Evolutionary conservation across 805 yeast genomes (phyloP), one percentile per base, ranked within the genome.

Genomic region (Yarrowia deformans): DNA sequence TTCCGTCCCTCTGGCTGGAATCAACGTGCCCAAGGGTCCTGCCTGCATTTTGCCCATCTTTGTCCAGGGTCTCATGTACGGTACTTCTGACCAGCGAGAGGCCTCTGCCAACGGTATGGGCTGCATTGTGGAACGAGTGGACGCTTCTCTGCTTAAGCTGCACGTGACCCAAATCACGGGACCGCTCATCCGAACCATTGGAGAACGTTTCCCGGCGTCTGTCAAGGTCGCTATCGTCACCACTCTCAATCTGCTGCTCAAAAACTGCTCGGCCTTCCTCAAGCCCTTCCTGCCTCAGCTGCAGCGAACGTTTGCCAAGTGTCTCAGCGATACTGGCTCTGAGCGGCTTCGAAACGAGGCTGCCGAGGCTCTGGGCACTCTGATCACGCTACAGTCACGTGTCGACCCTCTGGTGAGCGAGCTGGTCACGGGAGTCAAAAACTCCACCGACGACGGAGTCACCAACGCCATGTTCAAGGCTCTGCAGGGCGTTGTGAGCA

Each of bases 211-310:
- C 73, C 85, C 89, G 18, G 85, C 97, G 71, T 97, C 93, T 73
- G 91, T 95, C 74, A 95, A 95, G 83, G 89, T 97, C 45, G 97
- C 97, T n/a, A 94, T 96, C 73, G 83, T 95, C 75, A 84, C 84
- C 71, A 97, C 98, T 0, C 84, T 96, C 78, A 90, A 90, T 76
- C 85, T 85, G 72, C 81, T 96, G 76, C 87, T 95, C 75, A 80
- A 81, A 32, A 90, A 92, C 81, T 90, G 94, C 73, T 97, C 99
- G 1, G 91, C 90, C 76, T 91, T 91, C 77, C 84, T 95, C 78
- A 87, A 94, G 75, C 99, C 99, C 16, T 95, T 95, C 78, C 87
- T 95, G 79, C 99, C 99, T 9, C 99, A 95, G 81, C 84, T 95
- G 73, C 99, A 95, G 81, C 86, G 99, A 77, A 95, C 99, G 0